These are phyloP conservation scores for Lasiodiplodia gonubiensis DNA, from an alignment of 2,329 filamentous ascomycete genomes.

Conservation along the genomic window DNA sequence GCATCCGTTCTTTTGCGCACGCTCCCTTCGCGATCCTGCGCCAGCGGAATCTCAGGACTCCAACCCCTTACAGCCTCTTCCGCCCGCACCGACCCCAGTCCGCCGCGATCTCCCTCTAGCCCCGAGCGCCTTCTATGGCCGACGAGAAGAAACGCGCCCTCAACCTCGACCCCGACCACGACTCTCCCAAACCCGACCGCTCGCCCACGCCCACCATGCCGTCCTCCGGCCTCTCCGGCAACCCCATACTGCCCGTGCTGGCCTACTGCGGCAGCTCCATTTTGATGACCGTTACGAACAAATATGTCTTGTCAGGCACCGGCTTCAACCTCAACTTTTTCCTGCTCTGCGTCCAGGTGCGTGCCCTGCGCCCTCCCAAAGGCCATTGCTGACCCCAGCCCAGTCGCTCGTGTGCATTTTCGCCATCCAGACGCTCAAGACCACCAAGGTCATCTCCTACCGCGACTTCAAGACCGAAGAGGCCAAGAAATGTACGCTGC, in stretches of 20 bases:
- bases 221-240: conserved; percentile 65
- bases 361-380: conserved; percentile 36
- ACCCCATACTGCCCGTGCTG: conserved; percentile 78
- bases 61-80: conserved; percentile 23
- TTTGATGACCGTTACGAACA: conserved; percentile 99
- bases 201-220: conserved; percentile 53
- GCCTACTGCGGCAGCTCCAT: conserved; percentile 97
- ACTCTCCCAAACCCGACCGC: conserved; percentile 55
- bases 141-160: conserved; percentile 87
- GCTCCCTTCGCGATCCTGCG: conserved; percentile 16
- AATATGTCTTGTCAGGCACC: conserved; percentile 91
- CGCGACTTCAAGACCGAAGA: conserved; percentile 85
- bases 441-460: conserved; percentile 79
- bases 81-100: conserved; percentile 22
- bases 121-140: conserved; percentile 63
- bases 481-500: conserved; percentile 82
- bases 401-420: conserved; percentile 88
- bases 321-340: conserved; percentile 98
- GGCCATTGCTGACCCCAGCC: conserved; percentile 33
- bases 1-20: conserved; percentile 6
- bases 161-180: conserved; percentile 63
- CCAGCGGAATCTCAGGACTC: conserved; percentile 22
- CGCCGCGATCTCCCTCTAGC: conserved; percentile 13
- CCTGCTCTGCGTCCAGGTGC: conserved; percentile 88
- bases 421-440: conserved; percentile 83